Evolutionary conservation across 139 green algal genomes (phyloP).

Genomic region (Ettlia oleoabundans): DNA sequence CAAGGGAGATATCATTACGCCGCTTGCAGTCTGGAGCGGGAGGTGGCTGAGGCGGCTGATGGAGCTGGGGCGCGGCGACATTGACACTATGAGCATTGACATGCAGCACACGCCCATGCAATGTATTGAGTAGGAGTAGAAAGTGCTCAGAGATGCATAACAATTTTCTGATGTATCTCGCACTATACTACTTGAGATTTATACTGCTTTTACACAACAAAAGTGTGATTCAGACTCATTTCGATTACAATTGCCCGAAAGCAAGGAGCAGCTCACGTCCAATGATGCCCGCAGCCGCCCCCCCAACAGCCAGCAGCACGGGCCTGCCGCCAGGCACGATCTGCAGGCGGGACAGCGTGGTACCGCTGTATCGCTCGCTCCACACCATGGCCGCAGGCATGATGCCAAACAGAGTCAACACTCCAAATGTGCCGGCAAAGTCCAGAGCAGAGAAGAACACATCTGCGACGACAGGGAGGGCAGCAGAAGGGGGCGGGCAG

Average conservation of each 20-base stretch:
- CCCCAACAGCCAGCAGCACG: slow-evolving; percentile 48
- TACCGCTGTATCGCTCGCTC: slow-evolving; percentile 52
- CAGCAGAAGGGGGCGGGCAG: neutral
- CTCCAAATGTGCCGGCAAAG: slow-evolving; percentile 72
- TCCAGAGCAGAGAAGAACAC: slow-evolving; percentile 76
- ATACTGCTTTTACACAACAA: no score
- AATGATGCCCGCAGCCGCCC: slow-evolving; percentile 53
- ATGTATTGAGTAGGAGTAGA: no score
- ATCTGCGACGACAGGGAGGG: slow-evolving; percentile 2
- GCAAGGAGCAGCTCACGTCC: slow-evolving; percentile 41
- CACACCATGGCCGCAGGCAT: slow-evolving; percentile 75
- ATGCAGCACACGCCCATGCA: no score
- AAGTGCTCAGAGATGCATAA: no score
- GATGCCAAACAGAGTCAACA: slow-evolving; percentile 78
- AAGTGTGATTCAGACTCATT: no score
- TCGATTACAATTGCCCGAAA: neutral
- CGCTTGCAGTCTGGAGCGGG: no score
- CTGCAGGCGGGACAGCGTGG: slow-evolving; percentile 26
- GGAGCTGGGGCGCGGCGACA: no score
- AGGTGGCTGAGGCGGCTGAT: no score
- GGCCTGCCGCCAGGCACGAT: slow-evolving; percentile 57
- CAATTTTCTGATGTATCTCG: no score
- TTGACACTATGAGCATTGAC: no score
- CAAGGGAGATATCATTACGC: no score
- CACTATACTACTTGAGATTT: no score